A percentile compares a stretch with the other conserved stretches of the same genome.
These are phyloP conservation scores for Pseudomonodictys pantanalensis DNA, from an alignment of 495 filamentous ascomycete species.

Conservation along the genomic window DNA sequence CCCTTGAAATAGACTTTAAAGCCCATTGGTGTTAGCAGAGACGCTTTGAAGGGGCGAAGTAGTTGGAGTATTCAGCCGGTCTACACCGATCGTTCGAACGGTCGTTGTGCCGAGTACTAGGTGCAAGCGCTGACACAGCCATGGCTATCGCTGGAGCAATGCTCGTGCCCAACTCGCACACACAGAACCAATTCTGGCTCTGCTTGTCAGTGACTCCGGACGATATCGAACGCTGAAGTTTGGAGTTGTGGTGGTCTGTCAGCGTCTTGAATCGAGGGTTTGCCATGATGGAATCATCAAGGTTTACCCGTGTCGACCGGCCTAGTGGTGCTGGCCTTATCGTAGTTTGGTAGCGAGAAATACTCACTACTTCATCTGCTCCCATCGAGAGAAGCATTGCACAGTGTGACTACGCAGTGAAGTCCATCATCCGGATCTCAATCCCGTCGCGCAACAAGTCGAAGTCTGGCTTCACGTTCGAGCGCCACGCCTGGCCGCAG, in stretches of 20 bases:
- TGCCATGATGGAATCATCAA: conserved; percentile 6
- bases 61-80: conserved; percentile 18
- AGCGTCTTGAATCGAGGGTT: too few species aligned
- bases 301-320: conserved; percentile 5
- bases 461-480: not conserved
- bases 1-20: too few species aligned
- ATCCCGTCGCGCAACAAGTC: not conserved
- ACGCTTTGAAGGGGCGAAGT: not conserved
- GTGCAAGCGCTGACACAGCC: not conserved
- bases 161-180: not conserved
- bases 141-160: too few species aligned
- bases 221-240: not conserved
- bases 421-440: not conserved
- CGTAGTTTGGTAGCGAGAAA: conserved; percentile 10
- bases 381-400: not conserved
- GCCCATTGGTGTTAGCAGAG: not conserved
- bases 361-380: not conserved
- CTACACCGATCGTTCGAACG: conserved; percentile 9
- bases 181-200: not conserved
- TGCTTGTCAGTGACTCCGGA: not conserved
- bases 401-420: not conserved
- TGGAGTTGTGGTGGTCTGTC: not conserved
- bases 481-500: not conserved
- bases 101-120: not conserved
- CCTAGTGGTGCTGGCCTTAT: not conserved